Evolutionary conservation across 352 stramenopile species (phyloP).

Genomic region (Pythium dissotocum): DNA sequence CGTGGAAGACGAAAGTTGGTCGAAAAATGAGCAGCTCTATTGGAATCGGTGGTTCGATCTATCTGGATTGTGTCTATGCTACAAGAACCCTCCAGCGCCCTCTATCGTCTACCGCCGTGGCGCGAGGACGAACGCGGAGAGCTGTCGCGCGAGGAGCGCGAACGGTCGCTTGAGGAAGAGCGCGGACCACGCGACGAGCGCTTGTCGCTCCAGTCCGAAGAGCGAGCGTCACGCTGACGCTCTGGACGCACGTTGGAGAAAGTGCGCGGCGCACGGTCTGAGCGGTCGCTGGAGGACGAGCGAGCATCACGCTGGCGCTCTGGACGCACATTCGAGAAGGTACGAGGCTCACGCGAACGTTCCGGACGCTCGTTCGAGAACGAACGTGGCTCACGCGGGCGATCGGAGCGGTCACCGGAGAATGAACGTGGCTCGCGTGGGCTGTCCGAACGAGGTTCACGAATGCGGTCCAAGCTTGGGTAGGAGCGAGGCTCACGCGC

Average conservation of each 20-base stretch:
- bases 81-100: background rate
- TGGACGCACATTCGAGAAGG: background rate
- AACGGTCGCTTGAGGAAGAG: background rate
- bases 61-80: background rate
- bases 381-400: background rate
- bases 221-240: background rate
- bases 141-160: no score
- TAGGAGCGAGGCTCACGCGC: background rate
- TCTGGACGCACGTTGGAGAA: conserved; percentile 1
- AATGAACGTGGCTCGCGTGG: background rate
- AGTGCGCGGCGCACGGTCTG: background rate
- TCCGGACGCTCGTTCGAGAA: background rate
- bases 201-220: background rate
- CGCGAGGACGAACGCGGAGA: background rate
- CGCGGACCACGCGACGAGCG: background rate
- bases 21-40: background rate
- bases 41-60: background rate
- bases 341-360: background rate
- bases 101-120: background rate
- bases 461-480: background rate
- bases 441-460: background rate
- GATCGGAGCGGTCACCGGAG: background rate
- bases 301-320: background rate
- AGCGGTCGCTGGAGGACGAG: background rate
- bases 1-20: background rate